Evolutionary conservation across 164 flowering plant species (phyloP).

Genomic region (Akebia trifoliata): DNA sequence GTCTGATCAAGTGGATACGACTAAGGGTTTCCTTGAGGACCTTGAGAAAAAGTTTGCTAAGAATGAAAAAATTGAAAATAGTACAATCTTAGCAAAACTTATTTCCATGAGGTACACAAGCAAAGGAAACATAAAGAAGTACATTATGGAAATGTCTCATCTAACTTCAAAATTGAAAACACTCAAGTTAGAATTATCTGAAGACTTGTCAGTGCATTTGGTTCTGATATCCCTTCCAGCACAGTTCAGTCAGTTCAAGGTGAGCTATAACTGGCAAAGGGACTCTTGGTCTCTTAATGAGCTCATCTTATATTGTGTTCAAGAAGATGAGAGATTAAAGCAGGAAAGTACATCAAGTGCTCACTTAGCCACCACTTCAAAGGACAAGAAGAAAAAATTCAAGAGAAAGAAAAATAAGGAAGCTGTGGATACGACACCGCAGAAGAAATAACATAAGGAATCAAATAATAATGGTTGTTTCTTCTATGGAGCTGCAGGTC

Average conservation of each 20-base stretch:
- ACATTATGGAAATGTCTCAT: conserved; percentile 11
- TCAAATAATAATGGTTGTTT: not conserved
- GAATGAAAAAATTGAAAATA: conserved; percentile 7
- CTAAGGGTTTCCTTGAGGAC: not conserved
- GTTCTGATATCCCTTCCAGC: not conserved
- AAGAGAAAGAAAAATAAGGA: not conserved
- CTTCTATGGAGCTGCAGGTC: not conserved
- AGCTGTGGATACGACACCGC: not conserved
- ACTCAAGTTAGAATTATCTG: conserved; percentile 2
- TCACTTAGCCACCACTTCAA: not conserved
- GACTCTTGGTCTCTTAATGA: not conserved
- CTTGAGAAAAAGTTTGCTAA: not conserved
- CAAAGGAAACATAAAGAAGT: conserved; percentile 10
- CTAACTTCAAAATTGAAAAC: too few relatives aligned
- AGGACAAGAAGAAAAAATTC: not conserved
- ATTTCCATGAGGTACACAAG: conserved; percentile 9
- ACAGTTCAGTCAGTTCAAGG: not conserved
- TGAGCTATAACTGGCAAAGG: not conserved
- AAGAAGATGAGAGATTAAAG: not conserved
- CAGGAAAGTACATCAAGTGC: not conserved
- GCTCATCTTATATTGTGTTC: not conserved
- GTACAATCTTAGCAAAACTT: not conserved
- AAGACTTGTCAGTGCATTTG: not conserved
- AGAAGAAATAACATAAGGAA: not conserved
- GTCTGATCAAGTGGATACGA: not conserved